Evolutionary conservation across 1,284 basidiomycete genomes (phyloP), one percentile per base, ranked within the genome.

Genomic region (Apiotrichum brassicae): DNA sequence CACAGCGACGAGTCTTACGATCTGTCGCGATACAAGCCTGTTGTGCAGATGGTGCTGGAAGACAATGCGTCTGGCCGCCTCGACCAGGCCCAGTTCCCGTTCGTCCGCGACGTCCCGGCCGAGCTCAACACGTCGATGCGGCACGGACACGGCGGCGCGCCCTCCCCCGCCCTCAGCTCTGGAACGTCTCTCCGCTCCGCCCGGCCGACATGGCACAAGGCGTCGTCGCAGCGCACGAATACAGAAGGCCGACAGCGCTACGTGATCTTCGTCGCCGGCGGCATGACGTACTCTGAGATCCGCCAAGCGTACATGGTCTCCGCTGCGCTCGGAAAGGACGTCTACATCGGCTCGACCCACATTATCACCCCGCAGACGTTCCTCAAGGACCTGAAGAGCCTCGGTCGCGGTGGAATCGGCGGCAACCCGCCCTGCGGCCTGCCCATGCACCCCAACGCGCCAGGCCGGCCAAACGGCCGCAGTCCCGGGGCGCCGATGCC

Each of bases 261-360:
- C 20, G 76, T 99, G 44, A 79, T 97, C 35, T 98, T 97, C 70
- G 78, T 97, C 13, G 89, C 89, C 12, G 95, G 95, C 26, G 95
- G 95, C 1, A 86, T 95, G 81, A 95, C 94, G 2, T 95, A 93
- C 70, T 91, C 89, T 0, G 95, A 99, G 74, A 85, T 95, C 71
- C 78, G 94, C 49, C 84, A 90, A 65, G 85, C 82, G 28, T 98
- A 97, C 68, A 78, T 85, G 45, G 76, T 94, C 8, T 86, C 87
- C 5, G 77, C 78, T 43, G 68, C 81, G 7, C 71, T 90, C 43
- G 84, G 85, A 63, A 91, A 87, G 71, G 94, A 98, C 61, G 81
- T 97, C 49, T 87, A 85, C 72, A 88, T 98, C 57, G 92, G 94
- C 25, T 94, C 93, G 12, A 93, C 92, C 8, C 90, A 97, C 68